Percentiles rank a stretch among this genome's conserved stretches.
These are phyloP conservation scores for Globisporangium heterothallicum DNA, from an alignment of 352 stramenopile genomes.

Conservation along the genomic window DNA sequence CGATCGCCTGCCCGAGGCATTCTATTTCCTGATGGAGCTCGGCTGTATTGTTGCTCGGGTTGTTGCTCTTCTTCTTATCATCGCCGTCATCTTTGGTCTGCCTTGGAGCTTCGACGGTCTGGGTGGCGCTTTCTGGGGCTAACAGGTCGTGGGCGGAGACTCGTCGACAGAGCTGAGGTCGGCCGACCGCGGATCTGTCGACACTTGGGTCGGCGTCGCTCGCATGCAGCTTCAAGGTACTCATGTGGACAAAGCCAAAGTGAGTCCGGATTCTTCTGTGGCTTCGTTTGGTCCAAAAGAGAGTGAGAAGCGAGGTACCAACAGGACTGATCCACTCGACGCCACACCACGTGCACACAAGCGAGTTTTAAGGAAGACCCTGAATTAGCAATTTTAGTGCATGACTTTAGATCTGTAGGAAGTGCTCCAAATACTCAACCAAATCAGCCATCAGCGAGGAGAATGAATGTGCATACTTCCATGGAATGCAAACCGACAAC, in stretches of 20 bases:
- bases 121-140: not conserved
- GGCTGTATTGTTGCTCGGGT: slow-evolving; percentile 1
- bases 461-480: too few species aligned
- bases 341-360: not conserved
- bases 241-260: not conserved
- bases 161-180: slow-evolving; percentile 14
- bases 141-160: slow-evolving; percentile 12
- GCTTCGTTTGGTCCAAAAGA: not conserved
- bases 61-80: not conserved
- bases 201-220: not conserved
- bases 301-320: not conserved
- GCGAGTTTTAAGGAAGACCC: not conserved
- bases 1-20: slow-evolving; percentile 31
- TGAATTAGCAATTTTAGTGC: not conserved
- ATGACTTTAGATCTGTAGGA: too few species aligned
- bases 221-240: not conserved
- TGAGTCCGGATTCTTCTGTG: not conserved
- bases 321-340: not conserved
- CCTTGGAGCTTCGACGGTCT: not conserved
- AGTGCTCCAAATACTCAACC: not conserved
- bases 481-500: too few species aligned
- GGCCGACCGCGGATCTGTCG: slow-evolving; percentile 4
- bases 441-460: not conserved
- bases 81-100: not conserved
- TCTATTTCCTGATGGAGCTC: slow-evolving; percentile 39